Evolutionary conservation across 1,284 basidiomycete species (phyloP).

Genomic region (Heliocybe sulcata): DNA sequence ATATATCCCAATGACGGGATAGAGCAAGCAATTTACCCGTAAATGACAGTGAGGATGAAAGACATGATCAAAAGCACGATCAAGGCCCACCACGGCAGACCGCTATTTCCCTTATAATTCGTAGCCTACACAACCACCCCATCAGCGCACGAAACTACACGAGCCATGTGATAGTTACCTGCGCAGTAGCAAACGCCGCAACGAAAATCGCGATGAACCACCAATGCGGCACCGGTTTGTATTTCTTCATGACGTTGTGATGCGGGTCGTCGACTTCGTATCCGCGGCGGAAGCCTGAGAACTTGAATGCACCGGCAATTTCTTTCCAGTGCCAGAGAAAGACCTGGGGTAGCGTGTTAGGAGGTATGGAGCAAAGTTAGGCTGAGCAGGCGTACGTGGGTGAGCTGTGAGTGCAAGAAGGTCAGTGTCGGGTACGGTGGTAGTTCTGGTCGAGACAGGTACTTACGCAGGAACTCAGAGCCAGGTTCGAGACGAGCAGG

Average conservation of each 20-base stretch:
- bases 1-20: not conserved
- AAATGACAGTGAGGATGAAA: constrained; percentile 36
- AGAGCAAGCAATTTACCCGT: constrained; percentile 14
- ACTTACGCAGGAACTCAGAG: constrained; percentile 15
- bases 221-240: constrained; percentile 47
- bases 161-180: constrained; percentile 19
- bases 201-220: constrained; percentile 43
- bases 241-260: constrained; percentile 48
- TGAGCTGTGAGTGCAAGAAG: too few species aligned
- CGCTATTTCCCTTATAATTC: constrained; percentile 40
- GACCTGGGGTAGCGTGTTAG: constrained; percentile 27
- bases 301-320: constrained; percentile 31
- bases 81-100: constrained; percentile 42
- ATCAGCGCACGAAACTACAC: not conserved
- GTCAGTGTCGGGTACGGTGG: too few species aligned
- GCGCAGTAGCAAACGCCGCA: constrained; percentile 35
- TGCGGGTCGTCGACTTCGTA: constrained; percentile 32
- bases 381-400: not conserved
- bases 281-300: constrained; percentile 19
- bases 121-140: constrained; percentile 15
- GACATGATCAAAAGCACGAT: constrained; percentile 35
- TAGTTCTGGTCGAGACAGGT: too few species aligned
- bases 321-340: constrained; percentile 43
- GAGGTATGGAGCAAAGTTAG: not conserved
- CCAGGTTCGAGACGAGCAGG: constrained; percentile 16